phyloP scores from a whole-genome alignment of 495 filamentous ascomycete genomes.

The Choiromyces venosus region DNA sequence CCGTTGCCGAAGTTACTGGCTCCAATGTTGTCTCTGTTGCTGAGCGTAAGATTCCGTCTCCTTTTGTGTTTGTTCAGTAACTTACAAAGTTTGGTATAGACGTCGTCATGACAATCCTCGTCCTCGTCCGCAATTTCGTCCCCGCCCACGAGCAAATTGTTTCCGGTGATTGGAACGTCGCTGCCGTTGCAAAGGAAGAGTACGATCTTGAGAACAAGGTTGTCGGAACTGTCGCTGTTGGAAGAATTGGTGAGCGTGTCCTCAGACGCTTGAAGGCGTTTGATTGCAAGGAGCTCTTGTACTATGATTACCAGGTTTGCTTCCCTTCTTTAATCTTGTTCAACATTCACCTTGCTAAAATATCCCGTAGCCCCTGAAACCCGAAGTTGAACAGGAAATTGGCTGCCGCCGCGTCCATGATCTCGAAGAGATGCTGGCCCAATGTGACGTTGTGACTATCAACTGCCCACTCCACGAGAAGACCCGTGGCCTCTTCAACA shows the following conservation, averaged over 20 bases:
- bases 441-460: slow-evolving; percentile 98
- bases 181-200: slow-evolving; percentile 93
- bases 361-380: slow-evolving; percentile 54
- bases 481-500: slow-evolving; percentile 94
- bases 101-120: slow-evolving; percentile 97
- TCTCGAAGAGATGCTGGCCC: slow-evolving; percentile 89
- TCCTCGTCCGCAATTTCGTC: slow-evolving; percentile 94
- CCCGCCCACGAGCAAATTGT: slow-evolving; percentile 92
- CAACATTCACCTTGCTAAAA: slow-evolving; percentile 5
- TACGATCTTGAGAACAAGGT: slow-evolving; percentile 97
- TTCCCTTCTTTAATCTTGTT: too few species aligned
- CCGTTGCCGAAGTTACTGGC: slow-evolving; percentile 94
- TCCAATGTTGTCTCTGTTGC: slow-evolving; percentile 87
- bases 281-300: slow-evolving; percentile 98
- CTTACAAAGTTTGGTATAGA: slow-evolving; percentile 48
- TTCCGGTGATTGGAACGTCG: slow-evolving; percentile 88
- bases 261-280: slow-evolving; percentile 90
- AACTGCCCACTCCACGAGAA: slow-evolving; percentile 99
- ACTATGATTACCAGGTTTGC: slow-evolving; percentile 90
- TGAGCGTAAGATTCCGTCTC: slow-evolving; percentile 49
- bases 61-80: not conserved
- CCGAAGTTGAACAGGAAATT: slow-evolving; percentile 92
- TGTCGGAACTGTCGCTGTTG: slow-evolving; percentile 94
- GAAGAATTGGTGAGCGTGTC: slow-evolving; percentile 97
- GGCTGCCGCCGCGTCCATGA: slow-evolving; percentile 80